Base-by-base conservation (phyloP, 2,329 filamentous ascomycete genomes). In the Fusarium temperatum region DNA sequence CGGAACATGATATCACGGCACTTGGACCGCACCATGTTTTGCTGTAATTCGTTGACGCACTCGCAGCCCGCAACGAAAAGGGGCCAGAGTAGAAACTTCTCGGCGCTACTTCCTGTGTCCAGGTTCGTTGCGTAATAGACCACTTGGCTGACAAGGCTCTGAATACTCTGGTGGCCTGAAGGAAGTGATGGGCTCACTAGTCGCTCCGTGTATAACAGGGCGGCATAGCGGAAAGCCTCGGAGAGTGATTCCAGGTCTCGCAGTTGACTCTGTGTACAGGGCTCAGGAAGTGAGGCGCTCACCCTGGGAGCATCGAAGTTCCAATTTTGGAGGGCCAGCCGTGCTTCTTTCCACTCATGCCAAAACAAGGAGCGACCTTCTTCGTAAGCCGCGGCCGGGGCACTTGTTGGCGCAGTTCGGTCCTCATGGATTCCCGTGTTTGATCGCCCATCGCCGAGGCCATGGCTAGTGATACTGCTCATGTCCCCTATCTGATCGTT, bases 21-120 rank as follows among this genome's bases (percentile, higher is more conserved):
- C 76, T 95, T 92, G 74, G 90, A 88, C 60, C 95, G 90, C 59
- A 98, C 92, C 66, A 95, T 90, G 65, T 90, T 89, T 72, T 95
- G 93, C 78, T 98, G 93, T 57, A 91, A 86, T 78, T 93, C 90
- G 74, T 94, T 92, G 72, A 96, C 92, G 78, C 94, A 97, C 84
- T 98, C 96, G 28, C 94, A 95, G 26, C 95, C 95, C 2, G 93
- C 91, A 59, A 98, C 92, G 81, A 98, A 98, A 7, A 98, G 88
- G 6, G 96, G 95, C 96, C 95, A 98, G 14, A 98, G 89, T 15
- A 98, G 85, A 81, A 97, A 98, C 80, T 98, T 97, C 82, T 97
- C 93, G 42, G 92, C 91, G 54, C 87, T 89, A 77, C 89, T 91
- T 45, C 89, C 92, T 7, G 91, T 88, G 70, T 94, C 91, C 42